Conservation (phyloP, 1,139 yeast genomes). For the Protomyces pachydermus region DNA sequence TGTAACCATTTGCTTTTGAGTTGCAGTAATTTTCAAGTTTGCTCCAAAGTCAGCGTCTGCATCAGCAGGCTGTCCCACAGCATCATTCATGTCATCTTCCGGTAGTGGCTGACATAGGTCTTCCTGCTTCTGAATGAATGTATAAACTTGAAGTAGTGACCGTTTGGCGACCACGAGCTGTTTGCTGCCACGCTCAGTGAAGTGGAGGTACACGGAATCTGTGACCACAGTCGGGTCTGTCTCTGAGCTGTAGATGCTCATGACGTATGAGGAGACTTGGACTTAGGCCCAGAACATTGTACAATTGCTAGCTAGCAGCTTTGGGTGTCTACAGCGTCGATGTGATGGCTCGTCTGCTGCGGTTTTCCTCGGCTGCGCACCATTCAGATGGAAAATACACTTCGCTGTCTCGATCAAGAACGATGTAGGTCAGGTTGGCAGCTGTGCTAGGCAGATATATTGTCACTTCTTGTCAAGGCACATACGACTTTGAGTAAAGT, state of each 20-base stretch:
- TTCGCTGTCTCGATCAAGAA: no score
- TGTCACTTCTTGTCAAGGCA: no score
- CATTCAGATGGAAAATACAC: no score
- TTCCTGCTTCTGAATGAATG: constrained; percentile 17
- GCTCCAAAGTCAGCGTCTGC: constrained; percentile 15
- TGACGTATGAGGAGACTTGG: neutral
- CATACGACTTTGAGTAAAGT: no score
- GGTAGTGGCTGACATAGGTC: constrained; percentile 7
- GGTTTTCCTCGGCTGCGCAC: no score
- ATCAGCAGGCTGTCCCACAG: neutral
- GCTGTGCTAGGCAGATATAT: neutral
- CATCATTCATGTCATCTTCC: constrained; percentile 4
- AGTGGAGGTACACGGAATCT: constrained; percentile 5
- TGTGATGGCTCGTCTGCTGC: no score
- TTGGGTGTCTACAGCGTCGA: no score
- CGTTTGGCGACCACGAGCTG: constrained; percentile 29
- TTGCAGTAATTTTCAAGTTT: constrained; percentile 8
- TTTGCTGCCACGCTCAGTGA: neutral
- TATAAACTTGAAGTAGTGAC: constrained; percentile 29
- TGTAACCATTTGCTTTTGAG: constrained; percentile 15
- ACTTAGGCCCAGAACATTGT: no score
- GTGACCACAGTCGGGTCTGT: constrained; percentile 15
- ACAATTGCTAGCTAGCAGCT: no score
- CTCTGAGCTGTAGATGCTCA: constrained; percentile 5
- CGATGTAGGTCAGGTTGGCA: neutral